Percentiles rank a stretch among this genome's conserved stretches.
Conservation (phyloP, 257 asterid species). For the Lavandula angustifolia region DNA sequence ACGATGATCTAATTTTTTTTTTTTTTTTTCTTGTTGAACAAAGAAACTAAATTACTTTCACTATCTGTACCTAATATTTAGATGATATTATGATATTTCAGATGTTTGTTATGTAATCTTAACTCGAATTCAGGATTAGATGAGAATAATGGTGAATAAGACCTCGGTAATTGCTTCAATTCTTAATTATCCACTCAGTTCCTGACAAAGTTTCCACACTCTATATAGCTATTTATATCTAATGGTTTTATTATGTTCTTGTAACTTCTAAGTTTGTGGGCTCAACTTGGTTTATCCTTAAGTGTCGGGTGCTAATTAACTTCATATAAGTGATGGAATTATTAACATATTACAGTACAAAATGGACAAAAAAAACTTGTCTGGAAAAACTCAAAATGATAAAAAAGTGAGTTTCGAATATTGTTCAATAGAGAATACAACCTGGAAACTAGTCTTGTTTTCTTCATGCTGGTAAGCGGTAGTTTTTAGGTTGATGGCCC, state of each 20-base stretch:
- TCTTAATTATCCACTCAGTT: conserved; percentile 11
- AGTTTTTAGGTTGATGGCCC: background rate
- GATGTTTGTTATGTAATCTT: background rate
- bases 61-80: background rate
- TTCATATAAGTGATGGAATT: background rate
- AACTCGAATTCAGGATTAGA: background rate
- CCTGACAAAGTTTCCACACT: conserved; percentile 1
- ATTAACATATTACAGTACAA: background rate
- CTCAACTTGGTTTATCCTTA: background rate
- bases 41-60: background rate
- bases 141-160: background rate
- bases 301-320: conserved; percentile 3
- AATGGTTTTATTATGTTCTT: background rate
- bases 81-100: background rate
- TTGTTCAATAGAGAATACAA: background rate
- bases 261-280: conserved; percentile 8
- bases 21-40: background rate
- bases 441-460: conserved; percentile 10
- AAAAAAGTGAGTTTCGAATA: background rate
- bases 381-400: conserved; percentile 8
- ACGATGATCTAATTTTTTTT: background rate
- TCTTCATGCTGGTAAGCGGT: background rate
- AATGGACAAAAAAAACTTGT: background rate
- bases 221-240: conserved; percentile 2
- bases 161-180: background rate